phyloP scores from a whole-genome alignment of 1,139 yeast genomes.

The Ogataea hybrid region DNA sequence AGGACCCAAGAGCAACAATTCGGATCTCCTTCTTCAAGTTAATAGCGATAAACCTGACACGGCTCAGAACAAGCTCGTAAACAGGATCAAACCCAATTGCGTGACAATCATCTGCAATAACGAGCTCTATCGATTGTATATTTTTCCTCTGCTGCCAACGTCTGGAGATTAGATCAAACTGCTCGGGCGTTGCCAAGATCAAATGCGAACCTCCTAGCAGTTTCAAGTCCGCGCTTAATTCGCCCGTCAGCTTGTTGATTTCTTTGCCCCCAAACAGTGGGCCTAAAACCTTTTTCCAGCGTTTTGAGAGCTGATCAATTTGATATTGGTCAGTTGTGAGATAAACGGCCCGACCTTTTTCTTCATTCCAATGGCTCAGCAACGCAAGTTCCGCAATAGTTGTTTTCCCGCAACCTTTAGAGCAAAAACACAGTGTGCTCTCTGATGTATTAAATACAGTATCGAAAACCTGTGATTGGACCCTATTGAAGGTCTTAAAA shows the following conservation, averaged over 20 bases:
- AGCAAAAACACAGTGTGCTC: conserved; percentile 58
- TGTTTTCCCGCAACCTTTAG: conserved; percentile 79
- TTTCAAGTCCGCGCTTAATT: conserved; percentile 51
- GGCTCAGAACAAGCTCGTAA: conserved; percentile 68
- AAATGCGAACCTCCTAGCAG: conserved; percentile 59
- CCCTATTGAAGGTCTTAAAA: conserved; percentile 56
- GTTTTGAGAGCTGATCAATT: conserved; percentile 43
- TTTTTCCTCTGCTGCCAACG: conserved; percentile 80
- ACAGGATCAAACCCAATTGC: conserved; percentile 50
- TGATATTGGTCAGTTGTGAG: conserved; percentile 59
- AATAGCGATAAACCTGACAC: conserved; percentile 67
- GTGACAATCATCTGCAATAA: conserved; percentile 80
- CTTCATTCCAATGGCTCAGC: conserved; percentile 65
- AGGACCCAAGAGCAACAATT: conserved; percentile 63
- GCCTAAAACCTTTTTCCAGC: conserved; percentile 54
- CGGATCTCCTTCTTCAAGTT: conserved; percentile 58
- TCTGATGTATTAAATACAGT: conserved; percentile 58
- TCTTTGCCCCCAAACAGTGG: conserved; percentile 46
- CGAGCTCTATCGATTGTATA: conserved; percentile 62
- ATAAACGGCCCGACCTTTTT: conserved; percentile 64
- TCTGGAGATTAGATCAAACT: conserved; percentile 69
- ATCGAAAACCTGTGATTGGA: conserved; percentile 72
- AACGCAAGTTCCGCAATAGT: conserved; percentile 72
- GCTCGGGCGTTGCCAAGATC: conserved; percentile 75
- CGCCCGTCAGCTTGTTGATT: conserved; percentile 64